Conservation (phyloP, 1,139 yeast species). For the Torulaspora globosa region DNA sequence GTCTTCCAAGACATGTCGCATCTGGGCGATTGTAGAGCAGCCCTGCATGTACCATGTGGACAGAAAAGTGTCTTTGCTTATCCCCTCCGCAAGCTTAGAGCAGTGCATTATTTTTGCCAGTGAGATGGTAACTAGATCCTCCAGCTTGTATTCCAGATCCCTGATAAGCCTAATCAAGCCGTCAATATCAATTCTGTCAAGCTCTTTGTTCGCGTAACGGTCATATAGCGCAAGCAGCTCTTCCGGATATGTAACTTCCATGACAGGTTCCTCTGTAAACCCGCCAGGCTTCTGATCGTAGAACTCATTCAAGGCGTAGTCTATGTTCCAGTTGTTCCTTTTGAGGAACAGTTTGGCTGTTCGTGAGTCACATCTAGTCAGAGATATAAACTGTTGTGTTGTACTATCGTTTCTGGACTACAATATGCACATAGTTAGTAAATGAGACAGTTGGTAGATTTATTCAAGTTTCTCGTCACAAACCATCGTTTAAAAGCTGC, state of each 20-base stretch:
- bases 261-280: constrained; percentile 11
- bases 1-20: constrained; percentile 46
- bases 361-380: constrained; percentile 24
- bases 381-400: constrained; percentile 11
- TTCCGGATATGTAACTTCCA: constrained; percentile 18
- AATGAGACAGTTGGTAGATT: neutral
- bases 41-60: constrained; percentile 29
- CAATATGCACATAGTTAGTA: neutral
- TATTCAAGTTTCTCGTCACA: neutral
- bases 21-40: constrained; percentile 42
- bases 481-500: constrained; percentile 2
- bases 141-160: constrained; percentile 68
- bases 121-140: constrained; percentile 65
- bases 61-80: constrained; percentile 31
- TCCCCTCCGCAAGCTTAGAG: constrained; percentile 19
- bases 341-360: constrained; percentile 27
- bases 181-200: constrained; percentile 54
- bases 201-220: constrained; percentile 34
- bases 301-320: constrained; percentile 34
- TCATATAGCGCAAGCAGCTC: constrained; percentile 23
- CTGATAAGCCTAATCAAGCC: constrained; percentile 68
- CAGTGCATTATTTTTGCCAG: constrained; percentile 62
- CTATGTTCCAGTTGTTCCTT: constrained; percentile 31
- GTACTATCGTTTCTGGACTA: constrained; percentile 11
- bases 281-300: constrained; percentile 32